Percentiles rank a stretch among this genome's conserved stretches.
phyloP scores from a whole-genome alignment of 78 protist genomes.

The Dictyostelium citrinum region DNA sequence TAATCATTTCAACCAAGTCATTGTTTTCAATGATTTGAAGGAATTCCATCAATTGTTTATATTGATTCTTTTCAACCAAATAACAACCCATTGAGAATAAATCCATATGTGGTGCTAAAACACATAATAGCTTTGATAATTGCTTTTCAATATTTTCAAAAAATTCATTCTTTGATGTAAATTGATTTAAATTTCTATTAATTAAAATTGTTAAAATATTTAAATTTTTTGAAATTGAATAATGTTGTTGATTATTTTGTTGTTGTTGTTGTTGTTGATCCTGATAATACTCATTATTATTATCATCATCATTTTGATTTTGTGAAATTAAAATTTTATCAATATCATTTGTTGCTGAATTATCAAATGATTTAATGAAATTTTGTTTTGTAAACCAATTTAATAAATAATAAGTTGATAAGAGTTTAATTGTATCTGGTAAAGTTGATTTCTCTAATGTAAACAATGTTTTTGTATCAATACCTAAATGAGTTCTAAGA shows the following conservation, averaged over 20 bases:
- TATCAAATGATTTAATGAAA: background rate
- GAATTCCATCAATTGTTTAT: conserved; percentile 12
- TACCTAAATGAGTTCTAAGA: background rate
- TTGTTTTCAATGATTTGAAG: background rate
- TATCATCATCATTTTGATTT: background rate
- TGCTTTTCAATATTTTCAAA: conserved; percentile 13
- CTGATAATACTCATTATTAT: background rate
- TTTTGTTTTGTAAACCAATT: conserved; percentile 61
- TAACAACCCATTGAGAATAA: conserved; percentile 28
- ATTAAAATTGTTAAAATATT: background rate
- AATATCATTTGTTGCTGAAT: background rate
- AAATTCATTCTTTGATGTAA: background rate
- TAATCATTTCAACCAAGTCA: background rate
- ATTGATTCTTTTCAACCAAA: conserved; percentile 50
- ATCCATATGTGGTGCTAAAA: background rate
- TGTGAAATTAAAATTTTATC: background rate
- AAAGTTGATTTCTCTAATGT: background rate
- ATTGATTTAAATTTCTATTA: background rate
- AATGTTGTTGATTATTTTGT: background rate
- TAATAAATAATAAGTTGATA: background rate
- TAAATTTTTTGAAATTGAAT: background rate
- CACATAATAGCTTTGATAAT: background rate
- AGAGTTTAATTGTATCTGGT: background rate
- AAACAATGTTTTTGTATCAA: background rate
- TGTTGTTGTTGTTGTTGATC: background rate